Base-by-base conservation (phyloP, 2,329 filamentous ascomycete genomes). In the Epichloe sp. region DNA sequence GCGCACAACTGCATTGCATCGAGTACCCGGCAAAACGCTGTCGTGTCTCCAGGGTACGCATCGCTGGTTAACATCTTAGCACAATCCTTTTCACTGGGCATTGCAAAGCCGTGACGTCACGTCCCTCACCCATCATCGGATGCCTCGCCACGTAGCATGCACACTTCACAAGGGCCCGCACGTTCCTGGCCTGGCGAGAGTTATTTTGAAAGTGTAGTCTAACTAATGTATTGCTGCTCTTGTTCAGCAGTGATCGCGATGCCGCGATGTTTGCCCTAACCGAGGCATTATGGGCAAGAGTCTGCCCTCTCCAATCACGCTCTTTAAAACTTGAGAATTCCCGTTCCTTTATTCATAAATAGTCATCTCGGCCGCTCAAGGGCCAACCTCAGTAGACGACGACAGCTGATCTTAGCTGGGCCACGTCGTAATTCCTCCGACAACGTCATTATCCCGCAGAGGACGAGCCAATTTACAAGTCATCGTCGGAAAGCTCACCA, bases 401-500 rank as follows among this genome's bases (percentile, higher is more conserved):
- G 44, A 48, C 48, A 46, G 53, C 49, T 50, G 23, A 60, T 56
- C 54, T 56, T 57, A 56, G 55, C 54, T 53, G 53, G 53, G 53
- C 52, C 55, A 55, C 57, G 58, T 51, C 57, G 55, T 59, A 49
- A 60, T 57, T 58, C 53, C 58, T 53, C 56, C 58, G 53, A 37
- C 49, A 34, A 47, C 7, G 21, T 26, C 34, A 51, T 48, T 36
- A 36, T 21, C 44, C 41, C 15, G 40, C 45, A 31, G 34, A 58
- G 53, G 58, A 55, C 53, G 54, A 57, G 62, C 54, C 62, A 63
- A 59, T 72, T 74, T 77, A 79, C 70, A 79, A 68, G 66, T 79
- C 76, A 55, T 83, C 79, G 59, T 88, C 82, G 62, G 95, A 91
- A 59, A 94, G 87, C 80, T 97, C 93, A 66, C 89, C 90, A 60